Conservation (phyloP, 768 basidiomycete species). For the Peribolospora kevripleyi region DNA sequence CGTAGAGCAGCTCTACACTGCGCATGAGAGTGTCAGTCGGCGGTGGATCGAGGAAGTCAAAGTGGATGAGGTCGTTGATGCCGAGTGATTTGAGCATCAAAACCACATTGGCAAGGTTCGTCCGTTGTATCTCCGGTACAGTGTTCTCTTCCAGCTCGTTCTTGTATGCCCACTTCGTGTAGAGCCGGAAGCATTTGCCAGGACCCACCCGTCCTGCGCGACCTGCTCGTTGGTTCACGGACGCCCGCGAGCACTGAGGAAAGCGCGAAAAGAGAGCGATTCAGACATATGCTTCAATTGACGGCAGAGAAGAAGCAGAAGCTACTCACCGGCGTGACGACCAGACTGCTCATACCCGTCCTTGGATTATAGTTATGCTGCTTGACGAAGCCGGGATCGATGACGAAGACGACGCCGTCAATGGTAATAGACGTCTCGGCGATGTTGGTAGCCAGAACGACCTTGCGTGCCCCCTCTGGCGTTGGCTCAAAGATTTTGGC, state of each 20-base stretch:
- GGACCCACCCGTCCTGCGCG: conserved; percentile 94
- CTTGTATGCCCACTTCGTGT: conserved; percentile 91
- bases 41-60: conserved; percentile 95
- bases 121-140: conserved; percentile 95
- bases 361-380: conserved; percentile 97
- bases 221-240: conserved; percentile 89
- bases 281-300: background rate
- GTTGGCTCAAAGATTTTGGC: conserved; percentile 99
- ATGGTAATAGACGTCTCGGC: conserved; percentile 99
- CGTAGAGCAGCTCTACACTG: conserved; percentile 77
- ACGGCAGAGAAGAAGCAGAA: conserved; percentile 8
- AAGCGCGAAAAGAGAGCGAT: conserved; percentile 1
- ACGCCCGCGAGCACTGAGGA: conserved; percentile 76
- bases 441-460: conserved; percentile 94
- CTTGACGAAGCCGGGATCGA: conserved; percentile 97
- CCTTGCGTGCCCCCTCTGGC: conserved; percentile 83
- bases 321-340: conserved; percentile 63
- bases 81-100: conserved; percentile 84
- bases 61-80: conserved; percentile 93
- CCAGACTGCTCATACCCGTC: conserved; percentile 90
- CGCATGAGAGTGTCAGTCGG: conserved; percentile 94
- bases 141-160: conserved; percentile 95
- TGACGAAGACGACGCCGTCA: conserved; percentile 96
- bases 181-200: conserved; percentile 92
- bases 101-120: conserved; percentile 87